A percentile compares a stretch with the other conserved stretches of the same genome.
phyloP scores from a whole-genome alignment of 2,329 filamentous ascomycete species.

The Trichoderma breve region DNA sequence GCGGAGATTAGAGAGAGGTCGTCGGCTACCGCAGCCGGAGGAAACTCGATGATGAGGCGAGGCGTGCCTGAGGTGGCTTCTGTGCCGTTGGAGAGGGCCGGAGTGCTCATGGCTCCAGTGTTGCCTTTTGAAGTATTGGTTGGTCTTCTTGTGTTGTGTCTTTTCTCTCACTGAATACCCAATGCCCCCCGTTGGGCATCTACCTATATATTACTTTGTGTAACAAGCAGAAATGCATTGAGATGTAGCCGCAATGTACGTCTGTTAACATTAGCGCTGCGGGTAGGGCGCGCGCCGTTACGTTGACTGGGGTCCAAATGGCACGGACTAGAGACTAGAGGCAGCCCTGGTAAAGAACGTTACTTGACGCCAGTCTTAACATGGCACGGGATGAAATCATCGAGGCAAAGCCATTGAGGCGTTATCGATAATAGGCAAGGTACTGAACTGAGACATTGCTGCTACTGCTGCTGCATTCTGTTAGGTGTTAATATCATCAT shows the following conservation, averaged over 20 bases:
- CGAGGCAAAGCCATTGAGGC: neutral
- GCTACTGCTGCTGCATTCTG: neutral
- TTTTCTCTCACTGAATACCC: neutral
- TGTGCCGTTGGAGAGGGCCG: neutral
- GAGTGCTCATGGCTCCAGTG: neutral
- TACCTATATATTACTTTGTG: neutral
- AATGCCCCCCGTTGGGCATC: neutral
- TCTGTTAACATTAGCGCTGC: neutral
- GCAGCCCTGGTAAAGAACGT: neutral
- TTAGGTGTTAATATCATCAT: neutral
- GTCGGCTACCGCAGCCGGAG: constrained; percentile 22
- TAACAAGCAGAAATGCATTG: neutral
- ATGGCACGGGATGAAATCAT: neutral
- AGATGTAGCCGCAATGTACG: neutral
- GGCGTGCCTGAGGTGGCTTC: neutral
- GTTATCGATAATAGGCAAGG: neutral
- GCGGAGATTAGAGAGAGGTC: constrained; percentile 21
- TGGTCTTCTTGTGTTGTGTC: neutral
- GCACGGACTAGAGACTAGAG: neutral
- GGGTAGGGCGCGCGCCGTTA: neutral
- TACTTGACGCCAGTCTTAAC: neutral
- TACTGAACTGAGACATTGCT: neutral
- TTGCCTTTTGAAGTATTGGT: neutral
- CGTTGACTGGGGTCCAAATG: neutral
- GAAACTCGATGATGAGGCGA: constrained; percentile 26